Base-by-base conservation (phyloP, 1,284 basidiomycete species). In the Ganoderma sinense region DNA sequence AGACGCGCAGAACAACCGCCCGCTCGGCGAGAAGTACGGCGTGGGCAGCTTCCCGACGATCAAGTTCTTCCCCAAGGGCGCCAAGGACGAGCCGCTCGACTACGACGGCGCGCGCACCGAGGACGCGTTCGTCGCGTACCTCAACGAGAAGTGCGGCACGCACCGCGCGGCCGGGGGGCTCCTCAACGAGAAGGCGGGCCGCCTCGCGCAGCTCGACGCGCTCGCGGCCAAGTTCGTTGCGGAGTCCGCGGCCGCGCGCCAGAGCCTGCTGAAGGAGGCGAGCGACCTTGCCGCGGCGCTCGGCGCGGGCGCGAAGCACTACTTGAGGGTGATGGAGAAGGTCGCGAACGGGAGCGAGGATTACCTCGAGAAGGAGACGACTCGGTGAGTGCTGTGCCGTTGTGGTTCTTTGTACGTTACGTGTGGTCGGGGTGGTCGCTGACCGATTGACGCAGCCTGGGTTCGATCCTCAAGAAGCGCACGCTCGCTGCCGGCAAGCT, bases 271-370 rank as follows among this genome's bases (percentile, higher is more conserved):
- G 70, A 85, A 93, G 76, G 89, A 94, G 72, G 92, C 92, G 11
- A 77, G 81, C 56, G 75, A 75, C 0, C 77, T 93, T 16, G 87
- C 88, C 1, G 76, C 79, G 10, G 79, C 78, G 8, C 80, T 84
- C 33, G 87, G 88, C 26, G 82, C 78, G 10, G 84, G 88, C 33
- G 89, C 91, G n/a, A 87, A 89, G 73, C 94, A 97, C 82, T 99
- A 99, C 82, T 73, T 97, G 72, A 91, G 91, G 74, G 92, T 97
- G 58, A 97, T 99, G 94, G 92, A 96, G 82, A 97, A 97, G 83
- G 85, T 97, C 23, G 82, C 89, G 40, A 90, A 87, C 68, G 89
- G 90, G 64, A 87, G 90, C 43, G 91, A 93, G 75, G 88, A 82
- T 40, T 99, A 97, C 84, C 78, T 98, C 67, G 86, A 89, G 79